A percentile compares a stretch with the other conserved stretches of the same genome.
Evolutionary conservation across 768 basidiomycete species (phyloP).

Genomic region (Xerocomellus amylosporus): DNA sequence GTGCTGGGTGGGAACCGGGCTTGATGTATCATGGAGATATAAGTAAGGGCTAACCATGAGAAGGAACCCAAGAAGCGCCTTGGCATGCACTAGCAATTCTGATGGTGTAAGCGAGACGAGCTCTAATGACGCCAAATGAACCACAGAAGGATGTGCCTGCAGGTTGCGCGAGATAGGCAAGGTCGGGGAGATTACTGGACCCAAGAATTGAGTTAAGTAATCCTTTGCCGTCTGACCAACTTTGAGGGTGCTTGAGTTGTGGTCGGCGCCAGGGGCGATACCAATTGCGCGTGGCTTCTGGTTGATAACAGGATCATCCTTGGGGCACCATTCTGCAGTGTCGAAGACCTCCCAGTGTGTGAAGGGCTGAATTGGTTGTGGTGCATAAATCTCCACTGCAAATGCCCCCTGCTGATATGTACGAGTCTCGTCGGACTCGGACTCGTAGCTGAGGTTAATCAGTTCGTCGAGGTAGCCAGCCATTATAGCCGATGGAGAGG

Average conservation of each 20-base stretch:
- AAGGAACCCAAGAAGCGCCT: slow-evolving; percentile 20
- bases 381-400: slow-evolving; percentile 9
- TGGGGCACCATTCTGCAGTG: slow-evolving; percentile 28
- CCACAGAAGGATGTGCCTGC: slow-evolving; percentile 25
- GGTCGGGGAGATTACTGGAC: slow-evolving; percentile 3
- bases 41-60: slow-evolving; percentile 14
- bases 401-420: neutral
- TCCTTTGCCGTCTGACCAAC: slow-evolving; percentile 24
- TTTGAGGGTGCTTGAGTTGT: neutral
- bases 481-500: slow-evolving; percentile 16
- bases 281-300: slow-evolving; percentile 25
- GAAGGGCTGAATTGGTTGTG: slow-evolving; percentile 12
- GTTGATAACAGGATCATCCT: slow-evolving; percentile 32
- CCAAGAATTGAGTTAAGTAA: slow-evolving; percentile 29
- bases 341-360: slow-evolving; percentile 12
- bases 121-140: slow-evolving; percentile 24
- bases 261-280: slow-evolving; percentile 29
- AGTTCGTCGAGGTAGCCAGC: slow-evolving; percentile 21
- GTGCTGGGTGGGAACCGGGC: neutral
- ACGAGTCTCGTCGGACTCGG: neutral
- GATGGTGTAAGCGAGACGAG: slow-evolving; percentile 22
- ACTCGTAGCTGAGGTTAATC: slow-evolving; percentile 9
- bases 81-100: slow-evolving; percentile 17
- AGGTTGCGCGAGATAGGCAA: slow-evolving; percentile 7
- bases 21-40: neutral